A percentile compares a stretch with the other conserved stretches of the same genome.
These are phyloP conservation scores for Backusella tuberculispora DNA, from an alignment of 192 early-diverging fungal species.

Conservation along the genomic window DNA sequence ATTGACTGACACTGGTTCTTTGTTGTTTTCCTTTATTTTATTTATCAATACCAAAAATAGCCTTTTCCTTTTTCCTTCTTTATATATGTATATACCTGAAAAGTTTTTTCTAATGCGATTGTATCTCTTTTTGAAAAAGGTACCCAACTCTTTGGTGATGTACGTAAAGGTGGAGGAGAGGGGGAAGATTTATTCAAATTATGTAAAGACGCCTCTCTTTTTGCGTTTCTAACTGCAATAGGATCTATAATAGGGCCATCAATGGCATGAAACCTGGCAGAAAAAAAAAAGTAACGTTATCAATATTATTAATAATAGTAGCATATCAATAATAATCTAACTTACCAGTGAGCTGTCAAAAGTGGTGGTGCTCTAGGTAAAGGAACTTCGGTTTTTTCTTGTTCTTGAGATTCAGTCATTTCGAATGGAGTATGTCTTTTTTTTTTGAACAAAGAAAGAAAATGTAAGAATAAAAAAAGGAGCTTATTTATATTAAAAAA, in stretches of 20 bases:
- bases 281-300: neutral
- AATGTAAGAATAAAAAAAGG: neutral
- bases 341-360: constrained; percentile 23
- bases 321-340: neutral
- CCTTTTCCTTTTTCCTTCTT: neutral
- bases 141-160: constrained; percentile 46
- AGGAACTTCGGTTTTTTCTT: neutral
- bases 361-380: neutral
- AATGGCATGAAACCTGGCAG: constrained; percentile 51
- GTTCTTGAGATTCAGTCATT: neutral
- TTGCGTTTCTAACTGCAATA: constrained; percentile 27
- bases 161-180: constrained; percentile 33
- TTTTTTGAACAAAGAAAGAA: neutral
- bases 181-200: constrained; percentile 29
- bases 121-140: constrained; percentile 61
- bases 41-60: constrained; percentile 1
- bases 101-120: constrained; percentile 55
- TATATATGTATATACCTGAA: constrained; percentile 32
- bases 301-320: neutral
- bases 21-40: constrained; percentile 16
- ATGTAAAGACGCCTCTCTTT: constrained; percentile 28
- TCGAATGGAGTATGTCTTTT: neutral
- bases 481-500: neutral
- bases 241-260: constrained; percentile 43
- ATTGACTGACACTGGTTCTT: constrained; percentile 63